Conservation (phyloP, 768 basidiomycete genomes). For the Basidioascus undulatus region DNA sequence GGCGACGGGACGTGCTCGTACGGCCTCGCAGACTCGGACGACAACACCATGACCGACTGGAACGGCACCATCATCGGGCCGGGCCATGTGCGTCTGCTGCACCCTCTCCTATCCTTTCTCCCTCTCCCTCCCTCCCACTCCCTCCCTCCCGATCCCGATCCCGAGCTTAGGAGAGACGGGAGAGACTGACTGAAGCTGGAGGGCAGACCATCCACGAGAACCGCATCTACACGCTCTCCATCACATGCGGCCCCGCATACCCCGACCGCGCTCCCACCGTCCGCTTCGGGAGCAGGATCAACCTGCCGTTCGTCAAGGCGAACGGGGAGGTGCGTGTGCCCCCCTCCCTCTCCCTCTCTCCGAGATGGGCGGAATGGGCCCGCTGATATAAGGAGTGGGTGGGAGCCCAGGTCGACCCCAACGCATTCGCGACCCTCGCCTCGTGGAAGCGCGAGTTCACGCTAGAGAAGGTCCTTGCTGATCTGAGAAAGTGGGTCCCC, state of each 20-base stretch:
- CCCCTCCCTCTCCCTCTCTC: not conserved
- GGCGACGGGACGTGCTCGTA: conserved; percentile 96
- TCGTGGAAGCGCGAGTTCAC: conserved; percentile 53
- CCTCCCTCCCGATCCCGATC: too few relatives aligned
- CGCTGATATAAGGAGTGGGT: too few relatives aligned
- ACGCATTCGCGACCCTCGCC: conserved; percentile 43
- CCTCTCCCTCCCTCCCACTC: not conserved
- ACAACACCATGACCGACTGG: conserved; percentile 95
- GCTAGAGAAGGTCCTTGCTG: conserved; percentile 74
- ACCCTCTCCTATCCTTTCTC: not conserved
- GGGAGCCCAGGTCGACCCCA: conserved; percentile 44
- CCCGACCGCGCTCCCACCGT: conserved; percentile 57
- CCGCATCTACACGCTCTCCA: conserved; percentile 86
- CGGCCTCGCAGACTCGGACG: conserved; percentile 80
- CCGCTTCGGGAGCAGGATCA: conserved; percentile 69
- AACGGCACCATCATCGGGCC: conserved; percentile 98
- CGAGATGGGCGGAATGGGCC: not conserved
- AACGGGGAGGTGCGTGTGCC: conserved; percentile 30
- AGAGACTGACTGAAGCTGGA: not conserved
- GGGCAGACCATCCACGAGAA: conserved; percentile 69
- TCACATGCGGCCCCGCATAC: conserved; percentile 51
- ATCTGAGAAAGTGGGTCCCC: conserved; percentile 54
- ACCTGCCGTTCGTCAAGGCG: conserved; percentile 66
- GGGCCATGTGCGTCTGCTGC: conserved; percentile 65
- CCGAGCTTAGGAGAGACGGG: too few relatives aligned